phyloP scores from a whole-genome alignment of 2,329 filamentous ascomycete genomes.

The Annulohypoxylon truncatum region DNA sequence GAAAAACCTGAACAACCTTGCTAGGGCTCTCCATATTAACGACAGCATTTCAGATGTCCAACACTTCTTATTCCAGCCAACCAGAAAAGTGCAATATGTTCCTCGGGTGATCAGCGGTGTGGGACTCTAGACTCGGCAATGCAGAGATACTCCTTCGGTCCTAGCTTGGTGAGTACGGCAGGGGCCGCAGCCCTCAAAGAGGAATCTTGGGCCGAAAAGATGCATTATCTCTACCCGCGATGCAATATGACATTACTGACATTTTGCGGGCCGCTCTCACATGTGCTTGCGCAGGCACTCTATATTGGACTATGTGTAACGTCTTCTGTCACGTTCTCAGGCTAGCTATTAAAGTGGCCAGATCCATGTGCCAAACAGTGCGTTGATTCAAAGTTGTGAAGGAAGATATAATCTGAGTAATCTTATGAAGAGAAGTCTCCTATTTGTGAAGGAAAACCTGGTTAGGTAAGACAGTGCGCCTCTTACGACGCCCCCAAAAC shows the following conservation, averaged over 20 bases:
- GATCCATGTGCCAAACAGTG: background rate
- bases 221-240: constrained; percentile 2
- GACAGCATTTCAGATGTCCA: background rate
- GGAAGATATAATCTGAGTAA: background rate
- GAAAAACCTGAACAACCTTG: background rate
- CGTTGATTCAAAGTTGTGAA: background rate
- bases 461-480: background rate
- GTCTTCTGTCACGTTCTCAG: background rate
- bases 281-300: background rate
- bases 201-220: constrained; percentile 5
- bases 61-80: background rate
- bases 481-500: background rate
- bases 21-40: background rate
- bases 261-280: constrained; percentile 3
- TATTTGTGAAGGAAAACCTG: background rate
- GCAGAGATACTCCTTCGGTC: constrained; percentile 1
- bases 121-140: constrained; percentile 1
- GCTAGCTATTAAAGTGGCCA: background rate
- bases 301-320: background rate
- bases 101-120: constrained; percentile 9
- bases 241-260: constrained; percentile 1
- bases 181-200: background rate
- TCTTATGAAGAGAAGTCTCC: background rate
- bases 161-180: background rate
- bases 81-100: background rate